Conservation (phyloP, 805 yeast genomes). For the Starmerella asiatica region DNA sequence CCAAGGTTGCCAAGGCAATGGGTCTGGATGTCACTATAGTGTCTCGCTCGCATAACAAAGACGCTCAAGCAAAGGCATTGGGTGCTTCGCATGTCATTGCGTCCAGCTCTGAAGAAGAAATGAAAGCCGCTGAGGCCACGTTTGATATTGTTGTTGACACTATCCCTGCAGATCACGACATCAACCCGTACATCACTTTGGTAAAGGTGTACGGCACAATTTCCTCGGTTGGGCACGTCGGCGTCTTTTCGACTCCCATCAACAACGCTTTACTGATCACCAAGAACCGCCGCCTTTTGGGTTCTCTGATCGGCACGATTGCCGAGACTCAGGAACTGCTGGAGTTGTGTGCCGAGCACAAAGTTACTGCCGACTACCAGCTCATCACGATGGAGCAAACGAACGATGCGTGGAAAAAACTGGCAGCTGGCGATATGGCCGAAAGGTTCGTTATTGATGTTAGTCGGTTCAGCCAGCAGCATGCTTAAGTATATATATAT, state of each 20-base stretch:
- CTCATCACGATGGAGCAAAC: slow-evolving; percentile 34
- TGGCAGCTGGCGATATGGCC: slow-evolving; percentile 11
- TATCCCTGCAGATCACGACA: slow-evolving; percentile 37
- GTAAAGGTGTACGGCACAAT: slow-evolving; percentile 47
- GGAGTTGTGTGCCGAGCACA: slow-evolving; percentile 45
- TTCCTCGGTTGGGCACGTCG: slow-evolving; percentile 55
- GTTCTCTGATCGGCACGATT: slow-evolving; percentile 51
- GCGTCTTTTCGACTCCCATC: slow-evolving; percentile 29
- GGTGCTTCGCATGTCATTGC: slow-evolving; percentile 47
- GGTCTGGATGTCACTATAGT: slow-evolving; percentile 50
- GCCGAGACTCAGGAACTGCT: slow-evolving; percentile 54
- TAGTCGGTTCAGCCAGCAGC: slow-evolving; percentile 1
- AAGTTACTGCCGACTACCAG: slow-evolving; percentile 51
- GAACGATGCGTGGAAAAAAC: slow-evolving; percentile 15
- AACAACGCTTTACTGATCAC: slow-evolving; percentile 37
- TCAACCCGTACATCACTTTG: slow-evolving; percentile 35
- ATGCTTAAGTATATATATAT: not conserved
- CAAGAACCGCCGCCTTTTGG: slow-evolving; percentile 27
- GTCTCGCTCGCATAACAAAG: slow-evolving; percentile 40
- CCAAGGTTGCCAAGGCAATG: slow-evolving; percentile 45
- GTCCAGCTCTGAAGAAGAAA: slow-evolving; percentile 33
- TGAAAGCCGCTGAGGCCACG: slow-evolving; percentile 22
- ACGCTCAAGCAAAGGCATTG: slow-evolving; percentile 38
- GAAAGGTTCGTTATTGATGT: slow-evolving; percentile 16
- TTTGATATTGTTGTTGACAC: slow-evolving; percentile 45